Evolutionary conservation across 2,329 filamentous ascomycete genomes (phyloP).

Genomic region (Neopestalotiopsis rosae): DNA sequence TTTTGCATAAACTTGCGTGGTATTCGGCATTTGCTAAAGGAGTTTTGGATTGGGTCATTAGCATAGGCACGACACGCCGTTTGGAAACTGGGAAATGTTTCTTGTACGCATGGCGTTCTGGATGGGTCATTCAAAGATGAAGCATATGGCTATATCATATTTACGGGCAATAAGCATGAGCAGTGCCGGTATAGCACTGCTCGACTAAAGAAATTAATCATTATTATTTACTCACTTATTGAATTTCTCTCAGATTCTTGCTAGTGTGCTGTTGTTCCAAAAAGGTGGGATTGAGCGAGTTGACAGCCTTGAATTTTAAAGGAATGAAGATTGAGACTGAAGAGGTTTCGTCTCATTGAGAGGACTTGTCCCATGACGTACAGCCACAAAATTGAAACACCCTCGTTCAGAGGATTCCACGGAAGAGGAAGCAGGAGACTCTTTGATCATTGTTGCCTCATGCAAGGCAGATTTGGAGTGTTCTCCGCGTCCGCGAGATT

Average conservation of each 20-base stretch:
- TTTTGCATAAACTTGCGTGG: slow-evolving; percentile 4
- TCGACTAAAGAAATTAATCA: not conserved
- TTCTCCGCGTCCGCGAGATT: no score
- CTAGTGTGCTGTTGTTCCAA: no score
- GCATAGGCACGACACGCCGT: not conserved
- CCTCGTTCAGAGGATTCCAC: not conserved
- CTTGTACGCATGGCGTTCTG: not conserved
- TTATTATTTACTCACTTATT: not conserved
- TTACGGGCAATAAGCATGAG: not conserved
- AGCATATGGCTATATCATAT: not conserved
- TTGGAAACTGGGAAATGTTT: not conserved
- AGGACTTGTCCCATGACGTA: not conserved
- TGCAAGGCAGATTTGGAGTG: not conserved
- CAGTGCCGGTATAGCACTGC: not conserved
- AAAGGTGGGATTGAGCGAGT: no score
- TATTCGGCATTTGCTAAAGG: not conserved
- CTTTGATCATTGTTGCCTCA: not conserved
- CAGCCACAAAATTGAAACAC: not conserved
- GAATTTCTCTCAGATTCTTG: not conserved
- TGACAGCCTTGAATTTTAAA: not conserved
- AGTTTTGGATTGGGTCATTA: not conserved
- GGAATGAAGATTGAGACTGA: not conserved
- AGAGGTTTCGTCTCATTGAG: not conserved
- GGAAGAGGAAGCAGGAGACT: not conserved
- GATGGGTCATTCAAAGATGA: not conserved